Evolutionary conservation across 1,284 basidiomycete species (phyloP).

Genomic region (Moniliophthora roreri): DNA sequence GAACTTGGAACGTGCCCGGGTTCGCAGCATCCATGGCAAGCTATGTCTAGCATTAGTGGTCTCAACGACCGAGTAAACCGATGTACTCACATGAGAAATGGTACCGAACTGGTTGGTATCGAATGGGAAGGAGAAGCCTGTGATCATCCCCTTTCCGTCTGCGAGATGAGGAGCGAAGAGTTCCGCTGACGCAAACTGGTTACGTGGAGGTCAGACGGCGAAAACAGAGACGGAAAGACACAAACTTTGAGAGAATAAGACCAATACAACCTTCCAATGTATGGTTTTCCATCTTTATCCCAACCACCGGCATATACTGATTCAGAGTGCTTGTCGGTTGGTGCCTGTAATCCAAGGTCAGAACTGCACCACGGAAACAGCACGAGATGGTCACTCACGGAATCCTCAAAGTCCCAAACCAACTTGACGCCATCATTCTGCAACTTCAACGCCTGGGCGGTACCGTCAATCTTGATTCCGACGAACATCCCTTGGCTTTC

Average conservation of each 20-base stretch:
- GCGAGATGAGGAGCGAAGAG: slow-evolving; percentile 56
- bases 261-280: slow-evolving; percentile 77
- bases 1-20: slow-evolving; percentile 37
- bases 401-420: slow-evolving; percentile 60
- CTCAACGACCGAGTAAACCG: not conserved
- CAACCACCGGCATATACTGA: slow-evolving; percentile 63
- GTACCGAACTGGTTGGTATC: slow-evolving; percentile 73
- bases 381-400: slow-evolving; percentile 37
- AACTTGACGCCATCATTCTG: slow-evolving; percentile 40
- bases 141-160: slow-evolving; percentile 55
- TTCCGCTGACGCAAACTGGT: slow-evolving; percentile 50
- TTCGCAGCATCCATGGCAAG: slow-evolving; percentile 55
- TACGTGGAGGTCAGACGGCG: slow-evolving; percentile 6
- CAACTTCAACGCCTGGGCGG: slow-evolving; percentile 53
- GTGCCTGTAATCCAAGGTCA: slow-evolving; percentile 26
- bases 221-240: not conserved
- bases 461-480: slow-evolving; percentile 53
- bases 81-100: slow-evolving; percentile 59
- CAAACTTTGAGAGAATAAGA: slow-evolving; percentile 56
- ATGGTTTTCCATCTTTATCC: slow-evolving; percentile 56
- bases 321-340: slow-evolving; percentile 38
- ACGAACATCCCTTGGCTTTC: slow-evolving; percentile 47
- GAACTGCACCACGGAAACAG: slow-evolving; percentile 13
- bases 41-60: no score
- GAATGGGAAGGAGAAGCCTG: slow-evolving; percentile 71